Base-by-base conservation (phyloP, 2,329 filamentous ascomycete species). In the Sarocladium kiliense region DNA sequence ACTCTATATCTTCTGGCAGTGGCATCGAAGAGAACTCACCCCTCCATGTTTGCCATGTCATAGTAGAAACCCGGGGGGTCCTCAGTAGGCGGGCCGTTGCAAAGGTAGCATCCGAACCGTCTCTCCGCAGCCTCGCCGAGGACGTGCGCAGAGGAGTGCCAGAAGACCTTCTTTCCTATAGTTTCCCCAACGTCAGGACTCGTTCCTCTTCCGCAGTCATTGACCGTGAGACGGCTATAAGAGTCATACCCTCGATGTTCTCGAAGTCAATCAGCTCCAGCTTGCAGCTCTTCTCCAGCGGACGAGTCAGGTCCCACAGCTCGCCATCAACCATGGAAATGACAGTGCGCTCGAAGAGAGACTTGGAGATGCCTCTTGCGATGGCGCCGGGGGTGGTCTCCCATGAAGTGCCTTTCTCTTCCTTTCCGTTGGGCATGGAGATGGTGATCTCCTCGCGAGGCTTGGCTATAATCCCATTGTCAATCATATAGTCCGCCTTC, bases 131-230 rank as follows among this genome's bases (percentile, higher is more conserved):
- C 92, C 74, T 97, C 94, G 63, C 94, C 94, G n/a, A 99, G 83
- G 61, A 96, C 87, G 71, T 99, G 94, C 44, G 94, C 94, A 65
- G 88, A 93, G 19, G 91, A 96, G 73, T 97, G 94, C 93, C 93
- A 99, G 76, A 97, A 99, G 56, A 97, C 93, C 70, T 90, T 90
- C 76, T 94, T 92, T 65, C 91, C 93, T 74, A 54, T 3, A 27
- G 19, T 47, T 12, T 58, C 57, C 14, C 10, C 23, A 16, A 25
- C 11, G 11, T 21, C 18, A 41, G 37, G 7, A 32, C 6, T 7
- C 49, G 10, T n/a, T 23, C n/a, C 36, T 19, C 36, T 16, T 39
- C 12, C n/a, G 12, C 7, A 9, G 36, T n/a, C 7, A 10, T 6
- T 39, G 9, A 39, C 5, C 36, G 5, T 10, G 36, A 6, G 18